Evolutionary conservation across 176 grass and related monocot species (phyloP).

Genomic region (Chrysopogon serrulatus): DNA sequence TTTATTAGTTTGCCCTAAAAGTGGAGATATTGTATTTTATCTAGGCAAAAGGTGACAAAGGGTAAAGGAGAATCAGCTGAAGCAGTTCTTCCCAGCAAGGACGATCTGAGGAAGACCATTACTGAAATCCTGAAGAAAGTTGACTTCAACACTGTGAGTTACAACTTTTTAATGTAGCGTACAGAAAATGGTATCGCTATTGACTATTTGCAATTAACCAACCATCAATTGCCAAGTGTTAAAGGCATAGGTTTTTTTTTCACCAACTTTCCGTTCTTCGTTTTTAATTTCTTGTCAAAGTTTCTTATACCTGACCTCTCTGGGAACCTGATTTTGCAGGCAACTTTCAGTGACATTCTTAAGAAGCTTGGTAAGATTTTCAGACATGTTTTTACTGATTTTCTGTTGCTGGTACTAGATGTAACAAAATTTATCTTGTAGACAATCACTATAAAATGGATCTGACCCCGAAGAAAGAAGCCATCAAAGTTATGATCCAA

Average conservation of each 20-base stretch:
- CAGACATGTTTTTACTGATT: slow-evolving; percentile 1
- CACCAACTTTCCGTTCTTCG: neutral
- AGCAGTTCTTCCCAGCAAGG: slow-evolving; percentile 61
- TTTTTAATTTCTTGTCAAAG: neutral
- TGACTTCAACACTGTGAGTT: slow-evolving; percentile 86
- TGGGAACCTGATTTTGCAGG: slow-evolving; percentile 47
- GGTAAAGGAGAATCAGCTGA: slow-evolving; percentile 48
- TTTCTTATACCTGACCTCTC: slow-evolving; percentile 21
- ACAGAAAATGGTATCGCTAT: neutral
- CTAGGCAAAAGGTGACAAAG: slow-evolving; percentile 59
- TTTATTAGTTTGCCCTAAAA: slow-evolving; percentile 7
- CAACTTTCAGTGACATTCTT: slow-evolving; percentile 85
- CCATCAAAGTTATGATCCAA: slow-evolving; percentile 72
- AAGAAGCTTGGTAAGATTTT: slow-evolving; percentile 63
- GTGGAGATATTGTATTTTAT: slow-evolving; percentile 30
- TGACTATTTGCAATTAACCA: slow-evolving; percentile 11
- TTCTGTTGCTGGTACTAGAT: neutral
- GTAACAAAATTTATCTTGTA: slow-evolving; percentile 22
- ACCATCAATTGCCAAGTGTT: neutral
- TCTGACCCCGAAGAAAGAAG: slow-evolving; percentile 53
- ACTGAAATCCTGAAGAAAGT: slow-evolving; percentile 80
- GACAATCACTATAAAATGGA: slow-evolving; percentile 68
- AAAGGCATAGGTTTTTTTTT: neutral
- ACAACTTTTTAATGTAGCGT: neutral
- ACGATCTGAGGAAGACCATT: slow-evolving; percentile 79